Conservation (phyloP, 2,329 filamentous ascomycete genomes). For the Ophiocordyceps sinensis region DNA sequence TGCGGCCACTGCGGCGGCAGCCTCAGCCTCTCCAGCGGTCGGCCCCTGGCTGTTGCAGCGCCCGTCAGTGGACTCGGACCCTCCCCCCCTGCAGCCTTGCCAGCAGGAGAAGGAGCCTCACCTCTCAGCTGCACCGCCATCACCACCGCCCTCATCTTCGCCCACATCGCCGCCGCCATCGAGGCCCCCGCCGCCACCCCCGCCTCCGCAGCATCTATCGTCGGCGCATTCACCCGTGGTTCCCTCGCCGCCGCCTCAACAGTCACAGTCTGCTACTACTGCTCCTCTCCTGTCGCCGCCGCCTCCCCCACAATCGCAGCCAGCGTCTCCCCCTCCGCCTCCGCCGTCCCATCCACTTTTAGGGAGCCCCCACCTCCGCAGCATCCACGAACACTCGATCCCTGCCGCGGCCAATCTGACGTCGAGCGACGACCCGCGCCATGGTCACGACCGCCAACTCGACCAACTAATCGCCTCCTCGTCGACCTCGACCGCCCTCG, state of each 20-base stretch:
- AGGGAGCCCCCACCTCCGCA: background rate
- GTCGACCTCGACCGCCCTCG: constrained; percentile 2
- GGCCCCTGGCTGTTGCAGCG: background rate
- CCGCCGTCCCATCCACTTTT: background rate
- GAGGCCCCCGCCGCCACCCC: background rate
- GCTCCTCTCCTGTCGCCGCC: background rate
- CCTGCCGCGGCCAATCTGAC: constrained; percentile 2
- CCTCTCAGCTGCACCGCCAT: background rate
- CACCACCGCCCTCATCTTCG: constrained; percentile 3
- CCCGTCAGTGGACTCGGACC: background rate
- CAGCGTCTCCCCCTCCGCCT: background rate
- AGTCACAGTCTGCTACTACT: background rate
- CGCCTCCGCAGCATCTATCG: background rate
- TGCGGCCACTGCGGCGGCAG: background rate
- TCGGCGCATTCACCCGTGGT: background rate
- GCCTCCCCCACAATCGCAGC: constrained; percentile 2
- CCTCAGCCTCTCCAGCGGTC: background rate
- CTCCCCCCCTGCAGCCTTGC: background rate
- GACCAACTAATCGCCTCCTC: constrained; percentile 12
- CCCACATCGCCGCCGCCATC: background rate
- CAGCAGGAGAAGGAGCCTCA: background rate
- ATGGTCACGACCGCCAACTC: constrained; percentile 12
- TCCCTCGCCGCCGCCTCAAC: background rate
- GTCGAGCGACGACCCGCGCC: constrained; percentile 2
- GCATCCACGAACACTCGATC: constrained; percentile 1